Evolutionary conservation across 495 filamentous ascomycete genomes (phyloP), one percentile per base, ranked within the genome.

Genomic region (Parathielavia hyrcaniae): DNA sequence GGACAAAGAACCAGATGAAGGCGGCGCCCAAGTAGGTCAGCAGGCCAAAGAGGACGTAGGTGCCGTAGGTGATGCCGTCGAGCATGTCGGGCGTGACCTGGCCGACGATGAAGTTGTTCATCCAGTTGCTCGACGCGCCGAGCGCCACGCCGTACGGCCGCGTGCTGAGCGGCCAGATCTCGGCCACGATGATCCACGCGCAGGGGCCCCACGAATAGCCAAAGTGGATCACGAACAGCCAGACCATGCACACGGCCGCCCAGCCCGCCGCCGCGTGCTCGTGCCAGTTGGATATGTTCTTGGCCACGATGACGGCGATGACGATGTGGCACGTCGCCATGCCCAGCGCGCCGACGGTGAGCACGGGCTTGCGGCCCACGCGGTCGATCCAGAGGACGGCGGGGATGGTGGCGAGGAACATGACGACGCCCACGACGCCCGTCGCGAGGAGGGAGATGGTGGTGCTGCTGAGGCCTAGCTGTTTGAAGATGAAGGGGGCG

Each of bases 161-260:
- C 52, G 83, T 85, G 62, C 81, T 84, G 10, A 91, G 70, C 2
- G 88, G 88, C 86, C 85, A 91, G 59, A 90, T 83, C 69, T 91
- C 87, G 17, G 85, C 80, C 41, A 89, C 79, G 62, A 84, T 76
- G 54, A 83, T 83, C 88, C 87, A 90, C 9, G 84, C 77, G 64
- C 84, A 86, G 35, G 81, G 82, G 0, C 85, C 85, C 85, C 84
- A 88, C 35, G 78, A 84, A 69, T 87, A 90, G 30, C 86, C 87
- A 65, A 91, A 93, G 65, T 89, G 85, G 43, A 89, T 73, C 63
- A 90, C 86, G 64, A 89, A 93, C 32, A 91, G 78, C 79, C 87
- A 93, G 57, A 93, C 86, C 78, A 91, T 89, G 57, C 75, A 83
- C 17, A 90, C 84, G 8, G 85, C 88, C 5, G 77, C 88, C 88